Conservation (phyloP, 2,329 filamentous ascomycete species). For the Ophiognomonia clavigignenti-juglandacearum region DNA sequence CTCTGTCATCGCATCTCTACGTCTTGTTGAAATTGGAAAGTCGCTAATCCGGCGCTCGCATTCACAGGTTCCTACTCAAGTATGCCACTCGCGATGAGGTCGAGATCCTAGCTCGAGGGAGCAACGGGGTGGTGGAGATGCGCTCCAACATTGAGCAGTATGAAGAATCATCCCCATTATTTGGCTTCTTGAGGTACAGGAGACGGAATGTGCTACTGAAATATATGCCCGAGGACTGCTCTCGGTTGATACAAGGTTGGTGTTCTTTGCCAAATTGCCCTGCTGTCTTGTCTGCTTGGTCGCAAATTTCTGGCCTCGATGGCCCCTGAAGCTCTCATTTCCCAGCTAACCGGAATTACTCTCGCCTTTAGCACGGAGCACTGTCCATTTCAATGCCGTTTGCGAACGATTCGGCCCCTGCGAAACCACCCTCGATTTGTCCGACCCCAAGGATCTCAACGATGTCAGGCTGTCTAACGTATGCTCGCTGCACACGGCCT, state of each 20-base stretch:
- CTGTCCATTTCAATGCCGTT: conserved; percentile 64
- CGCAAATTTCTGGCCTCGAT: not conserved
- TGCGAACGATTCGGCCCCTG: conserved; percentile 76
- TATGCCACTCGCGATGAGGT: conserved; percentile 88
- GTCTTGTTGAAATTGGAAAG: too few species aligned
- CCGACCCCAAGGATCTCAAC: conserved; percentile 70
- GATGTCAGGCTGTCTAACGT: conserved; percentile 84
- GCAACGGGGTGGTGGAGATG: conserved; percentile 78
- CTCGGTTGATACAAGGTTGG: conserved; percentile 85
- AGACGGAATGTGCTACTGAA: conserved; percentile 88
- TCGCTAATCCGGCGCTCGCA: conserved; percentile 5
- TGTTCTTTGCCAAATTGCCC: conserved; percentile 9
- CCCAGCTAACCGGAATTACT: conserved; percentile 20
- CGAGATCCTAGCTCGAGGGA: conserved; percentile 70
- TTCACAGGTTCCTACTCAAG: conserved; percentile 82
- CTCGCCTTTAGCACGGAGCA: conserved; percentile 64
- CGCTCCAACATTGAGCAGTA: conserved; percentile 73
- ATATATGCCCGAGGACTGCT: conserved; percentile 87
- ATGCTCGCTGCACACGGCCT: conserved; percentile 84
- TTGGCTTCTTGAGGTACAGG: conserved; percentile 85
- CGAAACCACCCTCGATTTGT: conserved; percentile 77
- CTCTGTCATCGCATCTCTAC: too few species aligned
- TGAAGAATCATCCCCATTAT: conserved; percentile 80
- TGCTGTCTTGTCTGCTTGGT: conserved; percentile 3
- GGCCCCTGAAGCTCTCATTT: not conserved